These are phyloP conservation scores for Pythium grandisporangium DNA, from an alignment of 352 stramenopile genomes.

Conservation along the genomic window DNA sequence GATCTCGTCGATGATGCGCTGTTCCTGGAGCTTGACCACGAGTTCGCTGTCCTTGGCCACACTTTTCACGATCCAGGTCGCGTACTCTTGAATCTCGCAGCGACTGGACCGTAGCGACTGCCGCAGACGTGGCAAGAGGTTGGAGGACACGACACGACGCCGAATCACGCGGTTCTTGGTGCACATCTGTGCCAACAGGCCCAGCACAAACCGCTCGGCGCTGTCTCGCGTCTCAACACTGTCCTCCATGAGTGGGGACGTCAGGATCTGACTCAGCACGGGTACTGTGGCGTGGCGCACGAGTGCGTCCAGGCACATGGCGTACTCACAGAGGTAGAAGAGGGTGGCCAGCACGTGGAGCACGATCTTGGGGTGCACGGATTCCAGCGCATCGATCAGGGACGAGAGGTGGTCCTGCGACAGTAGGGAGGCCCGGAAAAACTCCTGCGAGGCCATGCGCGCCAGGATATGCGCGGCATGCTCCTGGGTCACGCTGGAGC, in stretches of 20 bases:
- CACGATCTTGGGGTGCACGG: conserved; percentile 56
- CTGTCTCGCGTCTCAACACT: conserved; percentile 8
- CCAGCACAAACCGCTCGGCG: conserved; percentile 13
- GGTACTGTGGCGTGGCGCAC: conserved; percentile 66
- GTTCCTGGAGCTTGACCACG: conserved; percentile 41
- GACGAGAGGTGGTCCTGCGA: conserved; percentile 43
- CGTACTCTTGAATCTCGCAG: conserved; percentile 31
- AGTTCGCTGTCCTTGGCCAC: conserved; percentile 61
- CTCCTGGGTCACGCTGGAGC: conserved; percentile 29
- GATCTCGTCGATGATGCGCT: conserved; percentile 38
- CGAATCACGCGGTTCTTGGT: conserved; percentile 16
- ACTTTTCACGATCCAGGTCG: conserved; percentile 36
- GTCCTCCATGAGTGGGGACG: conserved; percentile 17
- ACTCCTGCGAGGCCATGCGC: conserved; percentile 36
- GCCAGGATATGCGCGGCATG: conserved; percentile 56
- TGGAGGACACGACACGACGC: conserved; percentile 36
- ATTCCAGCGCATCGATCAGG: conserved; percentile 67
- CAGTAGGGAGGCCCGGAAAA: conserved; percentile 35
- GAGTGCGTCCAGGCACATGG: conserved; percentile 53
- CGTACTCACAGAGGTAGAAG: conserved; percentile 43
- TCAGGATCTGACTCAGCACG: conserved; percentile 64
- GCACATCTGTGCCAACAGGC: conserved; percentile 25
- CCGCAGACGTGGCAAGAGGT: conserved; percentile 46
- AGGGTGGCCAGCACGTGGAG: conserved; percentile 48
- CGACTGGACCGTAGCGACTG: conserved; percentile 16